Evolutionary conservation across 2,329 filamentous ascomycete genomes (phyloP), one percentile per base, ranked within the genome.

Genomic region (Alternaria atra): DNA sequence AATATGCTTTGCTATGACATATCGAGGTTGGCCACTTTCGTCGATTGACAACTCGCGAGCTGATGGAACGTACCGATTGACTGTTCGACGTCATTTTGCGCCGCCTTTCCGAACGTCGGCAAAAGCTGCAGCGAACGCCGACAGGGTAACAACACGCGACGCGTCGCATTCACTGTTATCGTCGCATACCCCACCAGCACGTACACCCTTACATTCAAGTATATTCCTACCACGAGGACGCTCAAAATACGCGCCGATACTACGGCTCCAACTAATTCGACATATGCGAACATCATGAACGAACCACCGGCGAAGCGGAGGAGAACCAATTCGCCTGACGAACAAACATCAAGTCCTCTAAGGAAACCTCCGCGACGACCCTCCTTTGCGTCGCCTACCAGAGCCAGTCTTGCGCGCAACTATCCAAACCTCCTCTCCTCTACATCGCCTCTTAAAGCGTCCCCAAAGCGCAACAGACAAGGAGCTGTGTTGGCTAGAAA

Each of bases 321-420:
- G 52, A 78, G 68, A 55, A 78, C 75, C 6, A 68, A 70, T 32
- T 75, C 77, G 2, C 73, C 75, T 25, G 58, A 62, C 3, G 65
- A 68, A 39, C 56, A 40, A 55, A 67, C 64, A 8, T 66, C 71
- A 5, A 74, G 69, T 46, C 74, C 73, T 51, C 35, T 75, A 27
- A 71, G 71, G 61, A 72, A 76, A 52, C 73, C 72, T 37, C 72
- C 76, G 23, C 70, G 74, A 55, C 68, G 77, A 50, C 70, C 76
- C 0, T 80, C 78, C 3, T 80, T 74, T 52, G 73, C 73, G 46
- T 80, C 79, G 17, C 79, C 79, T 15, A 80, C 77, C 3, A 79
- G 78, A 71, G 74, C 78, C 23, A 80, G 75, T 53, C 72, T 80
- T 27, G 68, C 78, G 59, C 77, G 78, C 55, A 77, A 73, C 63